A percentile compares a stretch with the other conserved stretches of the same genome.
These are phyloP conservation scores for Teunomyces cretensis DNA, from an alignment of 805 yeast species.

Conservation along the genomic window DNA sequence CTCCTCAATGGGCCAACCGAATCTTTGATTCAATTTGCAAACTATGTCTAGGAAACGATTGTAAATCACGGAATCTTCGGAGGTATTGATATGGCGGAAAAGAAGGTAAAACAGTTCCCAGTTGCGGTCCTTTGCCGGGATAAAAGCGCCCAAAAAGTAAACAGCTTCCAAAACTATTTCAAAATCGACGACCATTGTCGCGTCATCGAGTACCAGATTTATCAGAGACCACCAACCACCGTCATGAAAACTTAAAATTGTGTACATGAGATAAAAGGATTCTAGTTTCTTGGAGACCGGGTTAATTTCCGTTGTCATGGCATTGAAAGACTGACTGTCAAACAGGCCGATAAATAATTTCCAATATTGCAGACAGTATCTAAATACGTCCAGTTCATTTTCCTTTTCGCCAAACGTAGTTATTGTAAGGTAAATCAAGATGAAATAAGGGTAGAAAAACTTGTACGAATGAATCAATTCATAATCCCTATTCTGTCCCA, in stretches of 20 bases:
- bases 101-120: constrained; percentile 28
- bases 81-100: constrained; percentile 14
- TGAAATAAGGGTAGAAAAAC: constrained; percentile 18
- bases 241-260: constrained; percentile 12
- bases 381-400: not conserved
- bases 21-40: constrained; percentile 21
- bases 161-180: constrained; percentile 17
- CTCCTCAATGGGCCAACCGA: constrained; percentile 36
- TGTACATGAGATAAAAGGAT: constrained; percentile 20
- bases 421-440: constrained; percentile 8
- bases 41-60: constrained; percentile 29
- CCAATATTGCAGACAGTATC: constrained; percentile 9
- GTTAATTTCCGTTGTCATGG: constrained; percentile 1
- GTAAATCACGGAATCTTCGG: constrained; percentile 18
- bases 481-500: constrained; percentile 8
- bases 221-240: constrained; percentile 30
- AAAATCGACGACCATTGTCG: constrained; percentile 7
- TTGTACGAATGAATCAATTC: not conserved
- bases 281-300: constrained; percentile 12
- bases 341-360: constrained; percentile 9
- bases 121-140: constrained; percentile 11
- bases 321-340: constrained; percentile 13
- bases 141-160: constrained; percentile 14
- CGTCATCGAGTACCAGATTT: constrained; percentile 15
- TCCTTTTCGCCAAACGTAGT: not conserved